Base-by-base conservation (phyloP, 1,284 basidiomycete species). In the Ceratobasidium sp. region DNA sequence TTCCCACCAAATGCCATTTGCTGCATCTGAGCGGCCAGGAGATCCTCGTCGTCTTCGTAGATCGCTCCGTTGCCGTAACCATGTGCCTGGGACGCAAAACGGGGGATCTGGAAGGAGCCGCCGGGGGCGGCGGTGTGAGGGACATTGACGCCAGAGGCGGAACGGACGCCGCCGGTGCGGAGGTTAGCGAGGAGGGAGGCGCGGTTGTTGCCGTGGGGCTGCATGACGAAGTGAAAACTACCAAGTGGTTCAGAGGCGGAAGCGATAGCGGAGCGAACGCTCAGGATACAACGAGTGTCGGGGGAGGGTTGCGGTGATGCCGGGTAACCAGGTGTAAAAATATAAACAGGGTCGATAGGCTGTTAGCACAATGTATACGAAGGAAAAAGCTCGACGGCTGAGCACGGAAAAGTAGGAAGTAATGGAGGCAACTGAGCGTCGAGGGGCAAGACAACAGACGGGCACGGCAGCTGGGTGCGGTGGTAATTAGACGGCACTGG, bases 161-260 rank as follows among this genome's bases (percentile, higher is more conserved):
- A 88, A 79, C 92, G 90, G 76, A 93, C 92, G 72, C 92, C 92
- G 81, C 92, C 92, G 74, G 92, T 94, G 81, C 92, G 91, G 80
- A 94, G 91, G 79, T 91, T 91, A 77, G 90, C 86, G 82, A 94
- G 91, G 79, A 94, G 90, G 77, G 91, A 92, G 74, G 92, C 92
- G 79, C 92, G 91, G 78, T 86, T 84, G 83, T 87, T 90, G 80
- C 86, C 83, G 62, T 69, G 68, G 24, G 75, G 29, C 56, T 66
- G 75, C 71, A 65, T 63, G 64, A 7, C 24, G 31, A 46, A 22
- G 13, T 43, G 41, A 43, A 43, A 43, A 48, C 16, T 48, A 22
- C 46, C 3, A 48, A 16, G 4, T 4, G 46, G 46, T 48, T 14
- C 46, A 16, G 11, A 22, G 46, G 22, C 46, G 46, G 43, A 48